These are phyloP conservation scores for Albugo candida DNA, from an alignment of 352 stramenopile species.

Conservation along the genomic window DNA sequence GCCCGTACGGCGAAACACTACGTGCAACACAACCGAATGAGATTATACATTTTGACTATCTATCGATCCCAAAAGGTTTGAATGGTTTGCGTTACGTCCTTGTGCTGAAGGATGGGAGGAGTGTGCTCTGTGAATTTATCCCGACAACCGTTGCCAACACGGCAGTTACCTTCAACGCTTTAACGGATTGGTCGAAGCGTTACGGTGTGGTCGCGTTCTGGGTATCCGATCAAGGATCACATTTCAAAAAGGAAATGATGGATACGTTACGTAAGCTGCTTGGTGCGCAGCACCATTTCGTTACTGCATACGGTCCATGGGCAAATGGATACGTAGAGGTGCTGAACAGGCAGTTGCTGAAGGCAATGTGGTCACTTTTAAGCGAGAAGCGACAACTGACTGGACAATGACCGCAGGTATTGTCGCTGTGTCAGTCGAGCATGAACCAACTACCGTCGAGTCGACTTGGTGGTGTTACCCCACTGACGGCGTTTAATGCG, in stretches of 20 bases:
- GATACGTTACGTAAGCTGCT: constrained; percentile 3
- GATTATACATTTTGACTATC: constrained; percentile 19
- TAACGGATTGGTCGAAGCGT: constrained; percentile 8
- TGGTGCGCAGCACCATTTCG: constrained; percentile 12
- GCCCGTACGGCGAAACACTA: constrained; percentile 10
- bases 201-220: constrained; percentile 11
- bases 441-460: constrained; percentile 3
- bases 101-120: constrained; percentile 15
- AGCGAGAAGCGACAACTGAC: constrained; percentile 1
- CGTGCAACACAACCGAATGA: constrained; percentile 17
- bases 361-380: constrained; percentile 1
- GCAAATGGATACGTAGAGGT: constrained; percentile 16
- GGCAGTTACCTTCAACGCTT: background rate
- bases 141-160: background rate
- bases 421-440: constrained; percentile 1
- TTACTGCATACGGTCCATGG: constrained; percentile 12
- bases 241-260: constrained; percentile 18
- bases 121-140: constrained; percentile 10
- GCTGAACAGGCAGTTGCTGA: constrained; percentile 12
- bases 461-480: background rate
- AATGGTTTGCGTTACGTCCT: constrained; percentile 10
- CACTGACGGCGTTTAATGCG: constrained; percentile 1
- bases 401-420: background rate
- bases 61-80: constrained; percentile 6
- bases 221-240: constrained; percentile 12